Base-by-base conservation (phyloP, 495 filamentous ascomycete species). In the Acidomyces sp. region DNA sequence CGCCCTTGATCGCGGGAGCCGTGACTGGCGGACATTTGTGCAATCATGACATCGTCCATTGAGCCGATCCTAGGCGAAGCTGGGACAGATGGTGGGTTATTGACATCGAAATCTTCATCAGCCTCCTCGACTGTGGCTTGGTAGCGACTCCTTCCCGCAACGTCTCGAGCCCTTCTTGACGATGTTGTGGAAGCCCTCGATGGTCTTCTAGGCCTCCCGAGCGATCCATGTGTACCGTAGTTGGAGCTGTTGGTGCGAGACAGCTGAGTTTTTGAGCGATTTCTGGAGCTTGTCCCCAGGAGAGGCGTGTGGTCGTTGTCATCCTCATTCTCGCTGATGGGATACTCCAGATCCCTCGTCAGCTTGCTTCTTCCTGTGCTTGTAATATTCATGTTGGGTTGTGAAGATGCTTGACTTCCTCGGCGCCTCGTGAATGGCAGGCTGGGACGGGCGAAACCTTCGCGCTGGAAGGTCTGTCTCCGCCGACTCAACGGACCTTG, bases 1-100 rank as follows among this genome's bases (percentile, higher is more conserved):
- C 67, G 58, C 45, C 32, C 60, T n/a, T n/a, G n/a, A n/a, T n/a
- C n/a, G 54, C 11, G 64, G 61, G 11, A 61, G 59, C 50, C 50
- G 59, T 30, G 20, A 52, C 50, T 54, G 29, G 43, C 60, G 33
- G 62, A 62, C 39, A 77, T 59, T 13, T 76, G 68, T 63, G 39
- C 71, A 28, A 85, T 68, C 68, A 93, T 74, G 28, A 78, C 69
- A 70, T 93, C 86, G 33, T 83, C 80, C 67, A 82, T 72, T 35
- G 71, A 55, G 34, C 72, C 69, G 43, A 74, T 21, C 34, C 63
- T 62, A 0, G 90, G 90, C 15, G 82, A 80, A 4, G 72, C 75
- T 0, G 90, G 90, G 15, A 93, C 74, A 0, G 90, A 96, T 1
- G 90, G 90, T n/a, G 90, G 90, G 52, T 94, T 93, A 53, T 97